Evolutionary conservation across 495 filamentous ascomycete species (phyloP).

Genomic region (Penicillium samsonianum): DNA sequence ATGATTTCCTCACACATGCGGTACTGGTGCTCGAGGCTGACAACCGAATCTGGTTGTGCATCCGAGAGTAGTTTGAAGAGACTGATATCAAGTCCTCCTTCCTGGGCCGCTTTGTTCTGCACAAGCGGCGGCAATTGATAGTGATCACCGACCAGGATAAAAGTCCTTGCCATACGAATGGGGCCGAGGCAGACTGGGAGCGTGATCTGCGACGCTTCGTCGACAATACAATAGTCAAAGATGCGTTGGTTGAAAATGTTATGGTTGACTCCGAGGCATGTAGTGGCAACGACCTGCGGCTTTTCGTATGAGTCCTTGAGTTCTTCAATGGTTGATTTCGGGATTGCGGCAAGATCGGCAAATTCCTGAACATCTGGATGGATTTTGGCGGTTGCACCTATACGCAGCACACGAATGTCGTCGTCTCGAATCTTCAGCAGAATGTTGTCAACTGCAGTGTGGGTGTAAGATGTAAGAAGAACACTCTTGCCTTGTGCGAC

Average conservation of each 20-base stretch:
- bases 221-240: conserved; percentile 98
- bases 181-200: conserved; percentile 91
- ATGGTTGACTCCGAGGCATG: conserved; percentile 89
- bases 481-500: conserved; percentile 89
- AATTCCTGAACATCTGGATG: conserved; percentile 85
- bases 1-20: conserved; percentile 98
- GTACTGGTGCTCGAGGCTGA: conserved; percentile 92
- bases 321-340: conserved; percentile 76
- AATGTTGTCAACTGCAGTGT: conserved; percentile 97
- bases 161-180: conserved; percentile 88
- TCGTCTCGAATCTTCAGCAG: conserved; percentile 83
- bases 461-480: conserved; percentile 90
- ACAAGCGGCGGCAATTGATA: conserved; percentile 93
- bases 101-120: conserved; percentile 82
- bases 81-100: conserved; percentile 87
- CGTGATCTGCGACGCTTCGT: conserved; percentile 97
- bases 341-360: conserved; percentile 69
- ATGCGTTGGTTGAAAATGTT: conserved; percentile 81
- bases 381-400: conserved; percentile 80
- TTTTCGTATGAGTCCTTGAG: conserved; percentile 78
- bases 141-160: conserved; percentile 95
- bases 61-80: conserved; percentile 93
- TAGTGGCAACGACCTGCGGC: conserved; percentile 88
- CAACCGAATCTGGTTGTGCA: conserved; percentile 78
- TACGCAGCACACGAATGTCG: conserved; percentile 75